Base-by-base conservation (phyloP, 108 stramenopile genomes). In the Conticribra guillardii region DNA sequence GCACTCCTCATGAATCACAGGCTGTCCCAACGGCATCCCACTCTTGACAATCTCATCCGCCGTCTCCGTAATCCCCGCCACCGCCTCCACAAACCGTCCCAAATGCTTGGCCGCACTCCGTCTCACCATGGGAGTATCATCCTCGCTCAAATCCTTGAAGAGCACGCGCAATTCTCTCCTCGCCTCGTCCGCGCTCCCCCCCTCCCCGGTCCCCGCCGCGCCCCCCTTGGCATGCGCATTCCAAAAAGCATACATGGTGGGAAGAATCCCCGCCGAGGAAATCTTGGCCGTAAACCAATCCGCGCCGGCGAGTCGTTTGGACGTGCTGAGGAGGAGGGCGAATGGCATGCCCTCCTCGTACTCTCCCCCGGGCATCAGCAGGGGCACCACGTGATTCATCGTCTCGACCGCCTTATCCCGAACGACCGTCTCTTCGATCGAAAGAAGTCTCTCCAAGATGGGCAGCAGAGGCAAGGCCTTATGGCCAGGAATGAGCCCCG, bases 281-380 rank as follows among this genome's bases (percentile, higher is more conserved):
- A 98, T 95, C 55, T 97, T 91, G 51, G 97, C 82, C 11, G 98
- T 98, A 85, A 99, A 99, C 98, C 98, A 99, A 52, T 99, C 99
- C 47, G 95, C 89, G 21, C 67, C 71, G 22, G 84, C 85, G 67
- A 98, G 68, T 37, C 97, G 69, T 52, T 90, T 85, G 49, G 95
- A 69, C 81, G 96, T 87, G 29, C 85, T 82, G 5, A 95, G 74
- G 23, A 87, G 69, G 48, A 55, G 8, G 19, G 49, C 68, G 14
- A 71, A 71, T 1, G 77, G 69, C 48, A 55, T 60, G 17, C 66
- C 68, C 9, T 41, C 58, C 16, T 64, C 73, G 33, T 60, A 68
- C 15, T 48, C 69, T 27, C 74, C 74, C 69, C 67, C 60, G 14
- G 73, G 76, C 44, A 78, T 21, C 19, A 79, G 48, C 19, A 72